Evolutionary conservation across 1,284 basidiomycete species (phyloP).

Genomic region (Lignosus rhinocerotis): DNA sequence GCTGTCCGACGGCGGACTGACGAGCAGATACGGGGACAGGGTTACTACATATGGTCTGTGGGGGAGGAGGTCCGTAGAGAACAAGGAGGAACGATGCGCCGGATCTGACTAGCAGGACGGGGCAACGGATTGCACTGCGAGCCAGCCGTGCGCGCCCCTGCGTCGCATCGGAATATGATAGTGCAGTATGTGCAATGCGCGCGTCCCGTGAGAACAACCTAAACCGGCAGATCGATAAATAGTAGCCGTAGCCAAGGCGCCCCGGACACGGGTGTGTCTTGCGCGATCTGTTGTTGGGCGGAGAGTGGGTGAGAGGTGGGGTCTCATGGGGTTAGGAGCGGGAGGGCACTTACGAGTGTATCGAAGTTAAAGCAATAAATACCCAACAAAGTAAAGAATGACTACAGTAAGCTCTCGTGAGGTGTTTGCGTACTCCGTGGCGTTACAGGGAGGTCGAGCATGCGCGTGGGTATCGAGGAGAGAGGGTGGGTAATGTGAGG

Average conservation of each 20-base stretch:
- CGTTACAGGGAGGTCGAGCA: background rate
- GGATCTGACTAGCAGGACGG: slow-evolving; percentile 26
- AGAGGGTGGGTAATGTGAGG: background rate
- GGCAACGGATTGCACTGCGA: slow-evolving; percentile 16
- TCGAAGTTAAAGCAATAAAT: slow-evolving; percentile 21
- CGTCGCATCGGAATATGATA: slow-evolving; percentile 21
- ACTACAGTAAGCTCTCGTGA: slow-evolving; percentile 20
- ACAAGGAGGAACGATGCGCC: background rate
- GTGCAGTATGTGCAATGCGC: slow-evolving; percentile 15
- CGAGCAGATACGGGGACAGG: background rate
- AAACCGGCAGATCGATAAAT: slow-evolving; percentile 21
- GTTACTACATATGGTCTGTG: background rate
- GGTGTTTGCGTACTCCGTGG: slow-evolving; percentile 4
- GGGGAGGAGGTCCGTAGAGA: background rate
- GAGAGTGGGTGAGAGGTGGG: background rate
- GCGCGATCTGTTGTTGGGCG: slow-evolving; percentile 10
- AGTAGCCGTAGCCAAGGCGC: slow-evolving; percentile 9
- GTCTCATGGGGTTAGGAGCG: background rate
- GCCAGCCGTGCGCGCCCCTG: slow-evolving; percentile 28
- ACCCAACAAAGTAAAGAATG: slow-evolving; percentile 23
- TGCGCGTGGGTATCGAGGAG: background rate
- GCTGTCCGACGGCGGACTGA: too few species aligned
- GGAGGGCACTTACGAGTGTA: slow-evolving; percentile 8
- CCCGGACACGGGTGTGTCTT: background rate
- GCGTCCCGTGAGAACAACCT: slow-evolving; percentile 12